Evolutionary conservation across 2,329 filamentous ascomycete species (phyloP).

Genomic region (Cadophora sp.): DNA sequence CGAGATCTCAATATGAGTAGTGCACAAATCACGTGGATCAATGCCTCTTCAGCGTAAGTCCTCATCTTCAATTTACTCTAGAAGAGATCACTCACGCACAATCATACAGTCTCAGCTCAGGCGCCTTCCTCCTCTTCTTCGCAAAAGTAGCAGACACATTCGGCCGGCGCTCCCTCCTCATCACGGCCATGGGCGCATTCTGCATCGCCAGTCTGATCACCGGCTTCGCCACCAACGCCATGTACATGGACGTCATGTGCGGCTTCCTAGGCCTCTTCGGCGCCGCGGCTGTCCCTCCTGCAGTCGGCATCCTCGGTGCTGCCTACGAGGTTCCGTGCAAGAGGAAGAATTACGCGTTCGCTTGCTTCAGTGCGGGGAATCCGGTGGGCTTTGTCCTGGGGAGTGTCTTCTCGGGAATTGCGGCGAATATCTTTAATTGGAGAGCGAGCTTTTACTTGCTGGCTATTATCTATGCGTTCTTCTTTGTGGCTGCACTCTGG

Average conservation of each 20-base stretch:
- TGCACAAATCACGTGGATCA: slow-evolving; percentile 72
- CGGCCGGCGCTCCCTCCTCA: slow-evolving; percentile 64
- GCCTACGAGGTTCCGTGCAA: slow-evolving; percentile 65
- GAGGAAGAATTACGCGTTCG: slow-evolving; percentile 70
- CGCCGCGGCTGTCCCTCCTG: slow-evolving; percentile 68
- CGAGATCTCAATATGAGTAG: slow-evolving; percentile 66
- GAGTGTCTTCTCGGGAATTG: slow-evolving; percentile 62
- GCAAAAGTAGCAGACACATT: slow-evolving; percentile 70
- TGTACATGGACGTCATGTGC: slow-evolving; percentile 66
- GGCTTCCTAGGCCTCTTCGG: slow-evolving; percentile 68
- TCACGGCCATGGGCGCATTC: slow-evolving; percentile 66
- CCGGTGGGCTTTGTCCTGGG: slow-evolving; percentile 50
- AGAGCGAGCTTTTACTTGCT: slow-evolving; percentile 67
- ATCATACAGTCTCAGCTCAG: slow-evolving; percentile 58
- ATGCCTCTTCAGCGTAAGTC: slow-evolving; percentile 59
- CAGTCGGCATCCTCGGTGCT: slow-evolving; percentile 67
- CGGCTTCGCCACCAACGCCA: slow-evolving; percentile 64
- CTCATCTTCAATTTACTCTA: background rate
- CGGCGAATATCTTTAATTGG: slow-evolving; percentile 67
- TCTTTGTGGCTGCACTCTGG: slow-evolving; percentile 63
- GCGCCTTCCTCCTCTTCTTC: slow-evolving; percentile 70
- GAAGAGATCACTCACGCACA: background rate
- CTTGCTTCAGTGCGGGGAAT: slow-evolving; percentile 59
- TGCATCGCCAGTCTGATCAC: slow-evolving; percentile 61
- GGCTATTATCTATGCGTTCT: slow-evolving; percentile 68